Conservation (phyloP, 805 yeast genomes). For the Metschnikowia matae region DNA sequence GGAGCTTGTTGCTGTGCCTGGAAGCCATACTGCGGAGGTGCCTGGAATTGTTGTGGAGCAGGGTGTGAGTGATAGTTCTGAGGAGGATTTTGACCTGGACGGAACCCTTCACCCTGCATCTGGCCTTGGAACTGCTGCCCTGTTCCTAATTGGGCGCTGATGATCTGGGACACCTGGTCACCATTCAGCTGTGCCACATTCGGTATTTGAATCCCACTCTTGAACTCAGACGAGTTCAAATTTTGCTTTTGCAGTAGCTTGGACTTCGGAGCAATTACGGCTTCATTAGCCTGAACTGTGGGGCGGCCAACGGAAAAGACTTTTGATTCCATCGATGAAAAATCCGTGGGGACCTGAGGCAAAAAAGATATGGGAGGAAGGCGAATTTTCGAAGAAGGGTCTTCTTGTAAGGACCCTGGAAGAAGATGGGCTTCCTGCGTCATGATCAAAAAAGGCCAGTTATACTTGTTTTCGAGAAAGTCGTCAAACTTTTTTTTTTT, state of each 20-base stretch:
- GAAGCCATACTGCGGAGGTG: conserved; percentile 3
- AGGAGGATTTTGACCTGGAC: neutral
- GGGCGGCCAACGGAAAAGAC: neutral
- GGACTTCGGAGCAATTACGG: neutral
- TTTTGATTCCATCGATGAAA: neutral
- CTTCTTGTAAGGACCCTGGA: neutral
- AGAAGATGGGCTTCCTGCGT: neutral
- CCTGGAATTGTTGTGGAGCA: conserved; percentile 2
- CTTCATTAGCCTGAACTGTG: neutral
- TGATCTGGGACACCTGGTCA: neutral
- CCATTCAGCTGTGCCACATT: neutral
- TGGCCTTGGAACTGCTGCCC: neutral
- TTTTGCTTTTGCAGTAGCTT: neutral
- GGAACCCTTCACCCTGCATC: neutral
- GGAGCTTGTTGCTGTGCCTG: neutral
- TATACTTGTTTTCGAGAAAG: neutral
- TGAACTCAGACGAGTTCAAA: neutral
- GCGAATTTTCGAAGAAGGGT: conserved; percentile 10
- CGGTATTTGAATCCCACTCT: neutral
- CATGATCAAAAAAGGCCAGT: neutral
- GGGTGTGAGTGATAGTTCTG: neutral
- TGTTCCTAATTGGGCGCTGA: neutral
- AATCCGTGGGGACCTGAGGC: conserved; percentile 5
- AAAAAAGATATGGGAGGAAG: conserved; percentile 30
- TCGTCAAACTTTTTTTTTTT: neutral